phyloP scores from a whole-genome alignment of 2,329 filamentous ascomycete genomes.

The Ilyonectria mors-panacis region DNA sequence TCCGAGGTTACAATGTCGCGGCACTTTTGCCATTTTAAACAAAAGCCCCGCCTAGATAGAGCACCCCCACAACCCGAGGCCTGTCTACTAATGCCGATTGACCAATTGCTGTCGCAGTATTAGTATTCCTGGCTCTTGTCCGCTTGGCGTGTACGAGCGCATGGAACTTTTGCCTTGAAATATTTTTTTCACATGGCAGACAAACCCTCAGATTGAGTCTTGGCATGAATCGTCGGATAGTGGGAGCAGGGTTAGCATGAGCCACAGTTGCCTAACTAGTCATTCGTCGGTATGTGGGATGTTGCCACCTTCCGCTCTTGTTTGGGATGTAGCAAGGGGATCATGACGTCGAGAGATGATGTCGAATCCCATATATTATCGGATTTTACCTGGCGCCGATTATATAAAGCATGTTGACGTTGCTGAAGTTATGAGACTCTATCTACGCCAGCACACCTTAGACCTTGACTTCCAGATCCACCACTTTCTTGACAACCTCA shows the following conservation, averaged over 20 bases:
- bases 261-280: conserved; percentile 4
- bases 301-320: background rate
- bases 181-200: background rate
- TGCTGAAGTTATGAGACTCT: too few relatives aligned
- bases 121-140: conserved; percentile 15
- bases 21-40: conserved; percentile 4
- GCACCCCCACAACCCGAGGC: background rate
- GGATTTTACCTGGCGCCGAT: background rate
- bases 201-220: background rate
- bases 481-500: background rate
- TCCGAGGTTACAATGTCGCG: conserved; percentile 6
- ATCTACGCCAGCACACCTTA: background rate
- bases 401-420: too few relatives aligned
- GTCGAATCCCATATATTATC: background rate
- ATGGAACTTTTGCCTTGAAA: conserved; percentile 11
- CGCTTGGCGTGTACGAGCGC: background rate
- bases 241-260: conserved; percentile 11
- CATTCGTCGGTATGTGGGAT: conserved; percentile 5
- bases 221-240: conserved; percentile 6
- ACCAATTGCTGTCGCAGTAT: conserved; percentile 13
- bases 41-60: background rate
- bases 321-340: background rate
- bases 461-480: background rate
- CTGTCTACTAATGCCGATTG: background rate
- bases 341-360: background rate